These are phyloP conservation scores for Myxozyma melibiosi DNA, from an alignment of 805 yeast species.

Conservation along the genomic window DNA sequence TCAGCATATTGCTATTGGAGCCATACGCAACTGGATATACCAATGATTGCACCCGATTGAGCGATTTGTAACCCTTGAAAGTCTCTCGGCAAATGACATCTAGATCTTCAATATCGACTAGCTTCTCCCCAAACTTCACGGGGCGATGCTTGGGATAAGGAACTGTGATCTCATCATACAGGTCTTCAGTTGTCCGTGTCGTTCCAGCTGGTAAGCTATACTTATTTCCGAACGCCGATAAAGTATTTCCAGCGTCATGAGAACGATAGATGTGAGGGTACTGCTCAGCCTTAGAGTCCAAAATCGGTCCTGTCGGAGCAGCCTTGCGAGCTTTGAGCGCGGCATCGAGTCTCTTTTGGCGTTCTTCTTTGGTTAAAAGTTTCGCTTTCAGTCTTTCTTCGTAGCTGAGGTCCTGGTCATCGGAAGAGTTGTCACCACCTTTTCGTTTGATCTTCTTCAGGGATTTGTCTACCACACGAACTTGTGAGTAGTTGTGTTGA, in stretches of 20 bases:
- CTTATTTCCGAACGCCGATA: constrained; percentile 81
- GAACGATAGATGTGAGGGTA: constrained; percentile 89
- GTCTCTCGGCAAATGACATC: constrained; percentile 84
- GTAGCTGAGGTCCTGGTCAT: constrained; percentile 1
- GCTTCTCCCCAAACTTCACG: constrained; percentile 45
- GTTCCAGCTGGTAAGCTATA: constrained; percentile 82
- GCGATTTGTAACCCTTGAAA: constrained; percentile 71
- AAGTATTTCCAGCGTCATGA: constrained; percentile 64
- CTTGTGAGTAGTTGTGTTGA: constrained; percentile 15
- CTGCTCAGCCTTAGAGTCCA: constrained; percentile 44
- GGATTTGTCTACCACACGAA: constrained; percentile 11
- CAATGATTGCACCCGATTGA: constrained; percentile 87
- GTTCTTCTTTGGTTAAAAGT: constrained; percentile 33
- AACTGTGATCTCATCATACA: constrained; percentile 78
- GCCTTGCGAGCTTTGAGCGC: constrained; percentile 34
- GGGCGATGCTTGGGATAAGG: constrained; percentile 67
- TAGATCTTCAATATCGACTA: constrained; percentile 62
- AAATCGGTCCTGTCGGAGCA: constrained; percentile 13
- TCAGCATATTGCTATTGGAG: constrained; percentile 91
- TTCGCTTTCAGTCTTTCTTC: constrained; percentile 4
- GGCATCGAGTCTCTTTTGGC: constrained; percentile 34
- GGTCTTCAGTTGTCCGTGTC: constrained; percentile 44
- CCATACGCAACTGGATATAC: constrained; percentile 91
- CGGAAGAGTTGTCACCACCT: neutral
- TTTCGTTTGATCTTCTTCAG: constrained; percentile 4